Evolutionary conservation across 345 rosid genomes (phyloP).

Genomic region (Salix caprea): DNA sequence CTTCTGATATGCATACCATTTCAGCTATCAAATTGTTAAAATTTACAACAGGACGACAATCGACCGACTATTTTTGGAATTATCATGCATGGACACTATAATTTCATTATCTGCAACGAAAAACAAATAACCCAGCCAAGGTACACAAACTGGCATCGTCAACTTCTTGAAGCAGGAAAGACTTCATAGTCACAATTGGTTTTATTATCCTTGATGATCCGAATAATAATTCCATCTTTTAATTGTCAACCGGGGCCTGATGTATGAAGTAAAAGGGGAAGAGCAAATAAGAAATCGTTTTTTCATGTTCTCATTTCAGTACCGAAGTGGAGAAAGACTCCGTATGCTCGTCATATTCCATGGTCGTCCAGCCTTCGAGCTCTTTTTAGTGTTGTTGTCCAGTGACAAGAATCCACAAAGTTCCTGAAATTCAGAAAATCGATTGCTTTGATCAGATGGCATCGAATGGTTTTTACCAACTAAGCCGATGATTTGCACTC

Average conservation of each 20-base stretch:
- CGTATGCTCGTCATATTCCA: neutral
- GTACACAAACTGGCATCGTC: neutral
- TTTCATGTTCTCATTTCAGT: neutral
- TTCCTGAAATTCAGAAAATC: neutral
- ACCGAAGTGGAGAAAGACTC: neutral
- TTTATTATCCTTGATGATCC: neutral
- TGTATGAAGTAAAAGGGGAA: neutral
- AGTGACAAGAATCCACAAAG: neutral
- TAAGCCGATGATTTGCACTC: neutral
- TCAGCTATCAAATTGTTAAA: too few species aligned
- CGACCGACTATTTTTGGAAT: too few species aligned
- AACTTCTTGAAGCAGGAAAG: slow-evolving; percentile 23
- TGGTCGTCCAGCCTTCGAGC: neutral
- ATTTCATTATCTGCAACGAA: neutral
- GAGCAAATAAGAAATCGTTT: neutral
- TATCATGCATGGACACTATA: neutral
- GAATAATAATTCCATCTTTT: neutral
- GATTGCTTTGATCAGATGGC: neutral
- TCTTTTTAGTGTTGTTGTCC: neutral
- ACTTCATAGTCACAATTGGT: neutral
- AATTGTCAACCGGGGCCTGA: neutral
- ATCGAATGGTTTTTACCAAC: neutral
- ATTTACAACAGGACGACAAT: too few species aligned
- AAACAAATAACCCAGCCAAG: neutral
- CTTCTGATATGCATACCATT: too few species aligned